A percentile compares a stretch with the other conserved stretches of the same genome.
phyloP scores from a whole-genome alignment of 1,284 basidiomycete species.

The Ustilago xerochloae region DNA sequence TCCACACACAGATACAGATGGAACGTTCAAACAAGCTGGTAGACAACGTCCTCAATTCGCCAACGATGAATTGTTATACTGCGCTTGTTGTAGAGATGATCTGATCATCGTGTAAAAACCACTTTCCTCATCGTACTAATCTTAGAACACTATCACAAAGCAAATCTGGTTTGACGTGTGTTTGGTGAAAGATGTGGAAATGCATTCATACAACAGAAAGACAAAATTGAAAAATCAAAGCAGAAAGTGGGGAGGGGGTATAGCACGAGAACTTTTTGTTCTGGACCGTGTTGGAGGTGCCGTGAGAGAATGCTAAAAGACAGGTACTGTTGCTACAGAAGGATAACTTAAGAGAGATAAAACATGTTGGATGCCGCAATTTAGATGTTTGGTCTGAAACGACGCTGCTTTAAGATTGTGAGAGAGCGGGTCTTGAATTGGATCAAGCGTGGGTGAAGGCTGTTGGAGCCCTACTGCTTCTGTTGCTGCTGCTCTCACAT shows the following conservation, averaged over 20 bases:
- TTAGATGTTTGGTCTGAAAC: too few relatives aligned
- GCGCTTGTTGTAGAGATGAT: constrained; percentile 46
- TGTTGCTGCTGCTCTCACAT: neutral
- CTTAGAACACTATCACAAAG: neutral
- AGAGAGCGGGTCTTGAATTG: constrained; percentile 16
- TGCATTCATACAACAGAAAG: constrained; percentile 11
- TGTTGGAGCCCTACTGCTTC: constrained; percentile 27
- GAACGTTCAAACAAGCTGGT: constrained; percentile 4
- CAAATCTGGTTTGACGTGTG: neutral
- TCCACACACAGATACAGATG: neutral
- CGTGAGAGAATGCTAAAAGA: neutral
- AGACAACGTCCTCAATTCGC: constrained; percentile 36
- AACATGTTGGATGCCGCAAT: neutral
- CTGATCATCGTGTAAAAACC: constrained; percentile 52
- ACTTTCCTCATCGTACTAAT: neutral
- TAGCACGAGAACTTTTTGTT: constrained; percentile 7
- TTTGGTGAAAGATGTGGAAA: neutral
- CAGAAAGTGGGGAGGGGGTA: constrained; percentile 4
- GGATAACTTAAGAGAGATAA: neutral
- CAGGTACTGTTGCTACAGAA: neutral
- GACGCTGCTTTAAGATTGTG: too few relatives aligned
- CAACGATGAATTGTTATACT: constrained; percentile 49
- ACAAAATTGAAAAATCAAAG: neutral
- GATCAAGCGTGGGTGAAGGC: constrained; percentile 13
- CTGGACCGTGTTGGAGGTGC: constrained; percentile 30